phyloP scores from a whole-genome alignment of 305 asterid genomes.

The Nicotiana rustica region DNA sequence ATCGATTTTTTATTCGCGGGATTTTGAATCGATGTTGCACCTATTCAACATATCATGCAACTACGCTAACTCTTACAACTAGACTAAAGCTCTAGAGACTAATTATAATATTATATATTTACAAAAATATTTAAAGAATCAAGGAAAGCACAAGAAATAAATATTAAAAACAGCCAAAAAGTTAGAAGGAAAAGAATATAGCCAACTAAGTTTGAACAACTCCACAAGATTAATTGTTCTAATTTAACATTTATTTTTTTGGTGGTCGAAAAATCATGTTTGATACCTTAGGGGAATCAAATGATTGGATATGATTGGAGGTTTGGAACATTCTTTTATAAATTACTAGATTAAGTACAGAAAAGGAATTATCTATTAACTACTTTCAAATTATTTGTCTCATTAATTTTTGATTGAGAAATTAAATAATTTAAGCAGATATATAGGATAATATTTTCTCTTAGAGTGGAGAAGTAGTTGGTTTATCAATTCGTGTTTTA shows the following conservation, averaged over 20 bases:
- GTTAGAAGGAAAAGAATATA: neutral
- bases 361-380: neutral
- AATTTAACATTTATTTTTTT: too few relatives aligned
- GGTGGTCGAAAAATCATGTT: neutral
- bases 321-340: slow-evolving; percentile 30
- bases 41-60: too few relatives aligned
- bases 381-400: slow-evolving; percentile 13
- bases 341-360: slow-evolving; percentile 12
- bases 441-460: neutral
- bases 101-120: too few relatives aligned
- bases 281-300: slow-evolving; percentile 1
- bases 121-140: neutral
- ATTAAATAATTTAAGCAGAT: neutral
- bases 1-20: too few relatives aligned
- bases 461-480: slow-evolving; percentile 22
- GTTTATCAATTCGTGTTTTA: neutral
- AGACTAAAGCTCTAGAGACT: neutral
- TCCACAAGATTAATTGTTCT: too few relatives aligned
- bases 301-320: slow-evolving; percentile 30
- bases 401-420: neutral
- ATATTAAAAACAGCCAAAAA: neutral
- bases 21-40: too few relatives aligned
- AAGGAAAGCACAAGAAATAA: neutral
- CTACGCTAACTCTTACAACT: neutral
- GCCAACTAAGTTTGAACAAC: neutral